phyloP scores from a whole-genome alignment of 176 grass and related monocot genomes.

The Eleusine indica region DNA sequence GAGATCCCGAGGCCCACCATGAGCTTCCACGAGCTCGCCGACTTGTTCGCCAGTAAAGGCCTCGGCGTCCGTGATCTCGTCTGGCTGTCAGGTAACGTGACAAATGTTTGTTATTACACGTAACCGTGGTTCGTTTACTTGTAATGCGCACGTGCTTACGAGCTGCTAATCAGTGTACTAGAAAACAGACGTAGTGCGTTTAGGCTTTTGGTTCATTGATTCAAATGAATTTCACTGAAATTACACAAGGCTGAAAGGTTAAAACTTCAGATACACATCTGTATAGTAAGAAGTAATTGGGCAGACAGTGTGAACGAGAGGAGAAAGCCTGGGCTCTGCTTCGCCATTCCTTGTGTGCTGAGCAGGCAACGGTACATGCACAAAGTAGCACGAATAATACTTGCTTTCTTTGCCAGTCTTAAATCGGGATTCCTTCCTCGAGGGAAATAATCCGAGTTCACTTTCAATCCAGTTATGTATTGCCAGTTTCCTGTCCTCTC shows the following conservation, averaged over 20 bases:
- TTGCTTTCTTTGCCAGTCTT: conserved; percentile 38
- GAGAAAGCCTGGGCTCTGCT: neutral
- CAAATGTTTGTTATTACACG: no score
- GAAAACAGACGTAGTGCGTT: neutral
- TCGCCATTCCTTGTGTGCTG: conserved; percentile 26
- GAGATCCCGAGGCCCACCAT: conserved; percentile 65
- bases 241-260: neutral
- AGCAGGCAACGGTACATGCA: neutral
- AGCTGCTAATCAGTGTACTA: no score
- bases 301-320: neutral
- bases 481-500: neutral
- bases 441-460: neutral
- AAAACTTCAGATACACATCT: neutral
- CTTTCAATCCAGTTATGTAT: conserved; percentile 10
- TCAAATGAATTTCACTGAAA: conserved; percentile 1
- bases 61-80: conserved; percentile 74
- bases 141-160: no score
- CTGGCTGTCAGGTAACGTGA: conserved; percentile 63
- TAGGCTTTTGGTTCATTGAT: neutral
- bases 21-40: conserved; percentile 51
- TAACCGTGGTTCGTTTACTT: no score
- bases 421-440: conserved; percentile 6
- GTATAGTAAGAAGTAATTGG: neutral
- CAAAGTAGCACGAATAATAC: conserved; percentile 41
- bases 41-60: conserved; percentile 70